Percentiles rank a stretch among this genome's conserved stretches.
Conservation (phyloP, 345 rosid genomes). For the Eucalyptus brandiana region DNA sequence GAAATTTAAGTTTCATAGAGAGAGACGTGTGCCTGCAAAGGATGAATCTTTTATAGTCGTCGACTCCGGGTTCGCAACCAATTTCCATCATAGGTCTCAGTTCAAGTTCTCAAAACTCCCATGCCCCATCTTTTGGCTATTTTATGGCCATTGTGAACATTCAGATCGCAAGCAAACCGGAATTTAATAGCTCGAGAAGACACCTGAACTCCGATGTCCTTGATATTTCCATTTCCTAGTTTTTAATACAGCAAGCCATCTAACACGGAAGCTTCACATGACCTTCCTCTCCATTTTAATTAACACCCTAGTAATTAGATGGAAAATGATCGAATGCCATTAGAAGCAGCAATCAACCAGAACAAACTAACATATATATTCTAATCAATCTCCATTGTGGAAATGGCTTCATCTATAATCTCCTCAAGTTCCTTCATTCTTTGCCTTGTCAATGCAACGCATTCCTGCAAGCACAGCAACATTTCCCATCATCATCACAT, state of each 20-base stretch:
- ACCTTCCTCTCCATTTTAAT: background rate
- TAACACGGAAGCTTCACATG: background rate
- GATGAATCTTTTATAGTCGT: background rate
- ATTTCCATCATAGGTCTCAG: background rate
- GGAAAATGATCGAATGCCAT: background rate
- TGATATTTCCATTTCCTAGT: background rate
- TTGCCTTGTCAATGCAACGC: constrained; percentile 47
- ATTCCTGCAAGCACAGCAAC: constrained; percentile 32
- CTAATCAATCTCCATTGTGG: constrained; percentile 44
- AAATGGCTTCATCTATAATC: constrained; percentile 42
- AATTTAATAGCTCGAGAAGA: background rate
- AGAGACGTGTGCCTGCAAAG: background rate
- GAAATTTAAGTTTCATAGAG: background rate
- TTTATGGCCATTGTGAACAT: background rate
- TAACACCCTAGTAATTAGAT: background rate
- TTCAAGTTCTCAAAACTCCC: background rate
- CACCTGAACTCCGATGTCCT: background rate
- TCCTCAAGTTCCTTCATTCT: constrained; percentile 38
- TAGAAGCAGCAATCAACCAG: background rate
- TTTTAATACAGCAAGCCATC: background rate
- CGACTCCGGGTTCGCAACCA: background rate
- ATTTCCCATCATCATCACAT: background rate
- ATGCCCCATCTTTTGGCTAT: background rate
- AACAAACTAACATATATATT: background rate
- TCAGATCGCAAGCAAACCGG: background rate